A percentile compares a stretch with the other conserved stretches of the same genome.
phyloP scores from a whole-genome alignment of 2,329 filamentous ascomycete species.

The Hypoxylon sp. region DNA sequence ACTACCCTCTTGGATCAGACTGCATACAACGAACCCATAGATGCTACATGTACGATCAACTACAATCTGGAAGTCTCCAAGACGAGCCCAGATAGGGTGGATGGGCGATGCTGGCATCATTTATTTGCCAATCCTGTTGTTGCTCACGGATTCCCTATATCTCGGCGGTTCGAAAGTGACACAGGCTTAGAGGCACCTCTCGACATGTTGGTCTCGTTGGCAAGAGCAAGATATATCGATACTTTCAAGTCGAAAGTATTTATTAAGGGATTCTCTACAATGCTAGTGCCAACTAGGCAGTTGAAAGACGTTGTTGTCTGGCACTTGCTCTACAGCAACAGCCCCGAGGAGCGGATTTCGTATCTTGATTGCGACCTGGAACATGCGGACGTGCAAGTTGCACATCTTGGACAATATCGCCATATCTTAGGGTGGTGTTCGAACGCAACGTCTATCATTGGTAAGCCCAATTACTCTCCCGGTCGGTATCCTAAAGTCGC shows the following conservation, averaged over 20 bases:
- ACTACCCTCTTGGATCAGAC: background rate
- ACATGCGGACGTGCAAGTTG: slow-evolving; percentile 11
- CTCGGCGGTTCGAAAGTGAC: slow-evolving; percentile 18
- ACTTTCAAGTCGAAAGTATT: slow-evolving; percentile 40
- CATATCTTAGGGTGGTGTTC: slow-evolving; percentile 49
- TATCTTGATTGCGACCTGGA: slow-evolving; percentile 34
- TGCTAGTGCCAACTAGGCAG: slow-evolving; percentile 42
- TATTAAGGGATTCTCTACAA: slow-evolving; percentile 48
- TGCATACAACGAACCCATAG: background rate
- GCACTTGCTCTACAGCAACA: slow-evolving; percentile 42
- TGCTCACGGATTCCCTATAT: slow-evolving; percentile 45
- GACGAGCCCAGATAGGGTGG: background rate
- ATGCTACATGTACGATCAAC: background rate
- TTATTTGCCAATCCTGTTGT: slow-evolving; percentile 43
- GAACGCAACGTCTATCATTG: slow-evolving; percentile 35
- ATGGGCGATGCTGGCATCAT: slow-evolving; percentile 44
- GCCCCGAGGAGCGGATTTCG: slow-evolving; percentile 39
- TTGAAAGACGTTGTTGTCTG: slow-evolving; percentile 39
- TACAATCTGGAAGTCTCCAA: background rate
- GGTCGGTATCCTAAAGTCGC: background rate
- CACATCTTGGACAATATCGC: slow-evolving; percentile 22
- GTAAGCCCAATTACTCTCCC: slow-evolving; percentile 21
- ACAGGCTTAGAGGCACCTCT: slow-evolving; percentile 47
- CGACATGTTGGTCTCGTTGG: slow-evolving; percentile 40
- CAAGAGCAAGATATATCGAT: slow-evolving; percentile 27